Base-by-base conservation (phyloP, 1,284 basidiomycete species). In the Wallemia hederae region DNA sequence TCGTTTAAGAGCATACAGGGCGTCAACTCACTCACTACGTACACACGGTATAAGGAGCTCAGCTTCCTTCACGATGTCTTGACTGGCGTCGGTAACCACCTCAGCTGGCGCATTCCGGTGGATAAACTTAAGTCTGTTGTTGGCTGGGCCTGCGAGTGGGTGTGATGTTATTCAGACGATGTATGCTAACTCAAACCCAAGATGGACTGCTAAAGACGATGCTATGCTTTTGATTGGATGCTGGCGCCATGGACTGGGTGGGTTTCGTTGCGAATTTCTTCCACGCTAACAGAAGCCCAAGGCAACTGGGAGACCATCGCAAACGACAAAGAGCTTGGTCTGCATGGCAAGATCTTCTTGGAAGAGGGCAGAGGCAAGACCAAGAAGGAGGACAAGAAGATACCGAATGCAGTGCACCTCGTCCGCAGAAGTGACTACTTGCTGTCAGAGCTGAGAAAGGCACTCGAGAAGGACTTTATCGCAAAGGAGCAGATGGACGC, bases 1-100 rank as follows among this genome's bases (percentile, higher is more conserved):
- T 81, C 82, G 17, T 96, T 83, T 75, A 80, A 85, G 62, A 83
- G 82, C 60, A 88, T 97, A 61, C 78, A 82, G 62, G 88, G 87
- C 66, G 89, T 98, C 76, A 99, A 99, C 69, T 94, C 94, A 22
- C 92, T 97, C 71, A 98, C 94, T 0, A 84, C 96, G 39, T 78
- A 96, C 60, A 86, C 85, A 22, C 80, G 94, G 33, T 77, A 87
- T 70, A 82, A 85, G 59, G 91, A 96, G 70, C 79, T 99, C 61
- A 83, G 82, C 63, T 84, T 96, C 49, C 76, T 98, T 29, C 86
- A 82, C 71, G 81, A 85, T 68, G 81, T 87, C 65, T 78, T 92
- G 63, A 78, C 77, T 62, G 63, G 69, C 56, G 64, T 67, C 1
- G 78, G 82, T 22, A 83, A 94, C 64, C 75, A 80, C 1, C 82